Base-by-base conservation (phyloP, 768 basidiomycete genomes). In the Hygrophorus russula region DNA sequence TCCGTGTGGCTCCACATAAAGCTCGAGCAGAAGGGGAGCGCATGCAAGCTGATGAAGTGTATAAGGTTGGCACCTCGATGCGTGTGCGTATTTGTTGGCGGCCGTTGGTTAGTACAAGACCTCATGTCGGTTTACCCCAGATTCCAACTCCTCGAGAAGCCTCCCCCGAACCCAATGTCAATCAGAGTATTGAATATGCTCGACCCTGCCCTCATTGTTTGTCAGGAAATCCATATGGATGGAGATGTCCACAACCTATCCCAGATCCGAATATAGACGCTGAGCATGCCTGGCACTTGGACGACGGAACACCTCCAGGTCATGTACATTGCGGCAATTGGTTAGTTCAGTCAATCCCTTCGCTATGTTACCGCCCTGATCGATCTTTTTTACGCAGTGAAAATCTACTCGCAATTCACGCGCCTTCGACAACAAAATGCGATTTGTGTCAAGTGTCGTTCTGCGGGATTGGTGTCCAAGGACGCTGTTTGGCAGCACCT, bases 301-400 rank as follows among this genome's bases (percentile, higher is more conserved):
- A 88, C 30, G 77, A 87, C 39, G 88, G 88, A 30, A 52, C 70
- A 4, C 88, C 88, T 2, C 82, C 84, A 0, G 88, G 86, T 14
- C 88, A 91, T 50, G 77, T 65, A 9, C 74, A 77, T 52, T 91
- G 88, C 49, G 88, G 83, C 24, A 85, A 87, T 54, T 91, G 87
- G 84, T 83, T 53, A 41, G 70, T 24, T 3, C 14, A 13, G 13
- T 49, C 17, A 39, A 9, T 4, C 12, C 31, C 20, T n/a, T 18
- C 34, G 35, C 15, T n/a, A 28, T 10, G 14, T n/a, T 20, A 33
- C 8, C 15, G 10, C 34, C 49, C 30, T 46, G 31, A 18, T 40
- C 38, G 15, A 37, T 44, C 34, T 17, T 9, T 32, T 36, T 31
- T 8, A 15, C 48, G 11, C 39, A 87, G 85, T 54, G 88, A 89